Conservation (phyloP, 352 stramenopile genomes). For the Aphanomyces euteiches region DNA sequence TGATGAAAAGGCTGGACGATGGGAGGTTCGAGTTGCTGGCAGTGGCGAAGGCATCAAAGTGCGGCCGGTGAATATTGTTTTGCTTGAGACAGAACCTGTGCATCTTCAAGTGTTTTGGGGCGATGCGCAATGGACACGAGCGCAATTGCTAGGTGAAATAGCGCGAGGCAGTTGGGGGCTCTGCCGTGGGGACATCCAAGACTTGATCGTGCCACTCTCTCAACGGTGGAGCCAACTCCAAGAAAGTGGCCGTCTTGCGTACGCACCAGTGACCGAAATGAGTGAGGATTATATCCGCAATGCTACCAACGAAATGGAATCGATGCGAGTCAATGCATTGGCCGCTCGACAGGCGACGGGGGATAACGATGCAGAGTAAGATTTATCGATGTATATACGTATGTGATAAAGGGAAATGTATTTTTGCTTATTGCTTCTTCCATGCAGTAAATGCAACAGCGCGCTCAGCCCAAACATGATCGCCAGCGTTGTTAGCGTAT, state of each 20-base stretch:
- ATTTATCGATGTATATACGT: not conserved
- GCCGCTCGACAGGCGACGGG: slow-evolving; percentile 19
- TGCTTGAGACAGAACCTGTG: slow-evolving; percentile 13
- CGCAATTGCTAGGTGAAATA: slow-evolving; percentile 43
- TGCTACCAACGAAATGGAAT: slow-evolving; percentile 22
- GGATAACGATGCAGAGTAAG: not conserved
- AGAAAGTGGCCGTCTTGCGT: slow-evolving; percentile 32
- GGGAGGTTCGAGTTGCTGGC: slow-evolving; percentile 27
- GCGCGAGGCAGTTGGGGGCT: slow-evolving; percentile 41
- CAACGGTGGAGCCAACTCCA: slow-evolving; percentile 25
- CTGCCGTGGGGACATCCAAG: slow-evolving; percentile 31
- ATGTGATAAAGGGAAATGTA: not conserved
- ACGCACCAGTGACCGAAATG: slow-evolving; percentile 40
- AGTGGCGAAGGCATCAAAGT: slow-evolving; percentile 14
- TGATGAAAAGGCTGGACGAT: slow-evolving; percentile 21
- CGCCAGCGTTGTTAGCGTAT: slow-evolving; percentile 46
- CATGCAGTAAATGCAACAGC: slow-evolving; percentile 78
- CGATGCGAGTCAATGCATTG: slow-evolving; percentile 28
- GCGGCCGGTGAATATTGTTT: slow-evolving; percentile 24
- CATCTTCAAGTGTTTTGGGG: slow-evolving; percentile 38
- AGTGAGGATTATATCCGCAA: slow-evolving; percentile 37
- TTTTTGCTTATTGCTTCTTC: slow-evolving; percentile 45
- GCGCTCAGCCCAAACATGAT: slow-evolving; percentile 68
- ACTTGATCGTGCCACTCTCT: slow-evolving; percentile 25
- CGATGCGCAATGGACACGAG: slow-evolving; percentile 38